These are phyloP conservation scores for Debaryomyces nepalensis DNA, from an alignment of 1,139 yeast genomes.

Conservation along the genomic window DNA sequence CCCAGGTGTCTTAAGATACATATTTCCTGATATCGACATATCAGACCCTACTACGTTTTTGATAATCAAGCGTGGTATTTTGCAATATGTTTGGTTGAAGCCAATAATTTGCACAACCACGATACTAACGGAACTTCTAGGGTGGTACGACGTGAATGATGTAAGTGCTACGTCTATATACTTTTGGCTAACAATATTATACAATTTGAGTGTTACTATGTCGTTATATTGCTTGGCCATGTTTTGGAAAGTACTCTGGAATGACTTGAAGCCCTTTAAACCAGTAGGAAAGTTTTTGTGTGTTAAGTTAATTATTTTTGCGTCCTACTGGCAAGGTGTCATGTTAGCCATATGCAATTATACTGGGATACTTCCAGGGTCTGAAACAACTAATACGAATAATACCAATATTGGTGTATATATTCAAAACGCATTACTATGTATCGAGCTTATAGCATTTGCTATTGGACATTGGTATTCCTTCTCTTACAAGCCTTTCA, in stretches of 20 bases:
- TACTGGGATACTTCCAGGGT: slow-evolving; percentile 52
- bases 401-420: slow-evolving; percentile 54
- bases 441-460: slow-evolving; percentile 84
- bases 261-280: slow-evolving; percentile 75
- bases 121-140: slow-evolving; percentile 54
- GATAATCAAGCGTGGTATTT: slow-evolving; percentile 77
- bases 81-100: slow-evolving; percentile 95
- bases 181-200: slow-evolving; percentile 69
- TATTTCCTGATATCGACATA: slow-evolving; percentile 70
- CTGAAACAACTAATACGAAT: slow-evolving; percentile 30
- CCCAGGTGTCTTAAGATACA: slow-evolving; percentile 59
- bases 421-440: slow-evolving; percentile 79
- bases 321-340: slow-evolving; percentile 96
- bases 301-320: slow-evolving; percentile 91
- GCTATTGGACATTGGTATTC: slow-evolving; percentile 89
- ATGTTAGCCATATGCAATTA: slow-evolving; percentile 63
- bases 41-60: slow-evolving; percentile 85
- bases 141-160: slow-evolving; percentile 56
- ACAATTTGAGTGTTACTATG: slow-evolving; percentile 78
- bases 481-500: slow-evolving; percentile 77
- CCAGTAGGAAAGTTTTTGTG: slow-evolving; percentile 94
- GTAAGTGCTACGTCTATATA: slow-evolving; percentile 56
- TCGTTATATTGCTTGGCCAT: slow-evolving; percentile 86
- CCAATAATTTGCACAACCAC: slow-evolving; percentile 72
- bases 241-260: slow-evolving; percentile 87